Conservation (phyloP, 179 eudicot species). For the Nepenthes alata region DNA sequence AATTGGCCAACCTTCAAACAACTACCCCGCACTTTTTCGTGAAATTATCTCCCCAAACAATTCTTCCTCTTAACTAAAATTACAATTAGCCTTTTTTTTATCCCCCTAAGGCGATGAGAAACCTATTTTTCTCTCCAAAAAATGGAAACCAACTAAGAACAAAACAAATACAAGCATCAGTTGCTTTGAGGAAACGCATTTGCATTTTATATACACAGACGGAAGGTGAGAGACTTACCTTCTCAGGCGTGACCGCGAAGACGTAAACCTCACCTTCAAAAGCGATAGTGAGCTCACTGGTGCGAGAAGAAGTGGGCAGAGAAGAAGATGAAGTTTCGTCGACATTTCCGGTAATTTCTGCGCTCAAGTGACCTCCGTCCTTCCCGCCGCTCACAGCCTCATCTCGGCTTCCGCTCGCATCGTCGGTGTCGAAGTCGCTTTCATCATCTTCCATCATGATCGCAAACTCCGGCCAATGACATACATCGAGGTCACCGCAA, state of each 20-base stretch:
- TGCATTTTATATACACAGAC: too few species aligned
- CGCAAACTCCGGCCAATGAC: slow-evolving; percentile 1
- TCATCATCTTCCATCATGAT: slow-evolving; percentile 10
- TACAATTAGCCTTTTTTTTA: too few species aligned
- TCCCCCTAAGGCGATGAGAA: too few species aligned
- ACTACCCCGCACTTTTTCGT: too few species aligned
- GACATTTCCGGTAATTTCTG: slow-evolving; percentile 9
- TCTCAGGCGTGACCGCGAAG: slow-evolving; percentile 32
- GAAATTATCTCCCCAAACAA: too few species aligned
- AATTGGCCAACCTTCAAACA: too few species aligned
- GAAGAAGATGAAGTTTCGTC: slow-evolving; percentile 4
- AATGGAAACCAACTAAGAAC: neutral
- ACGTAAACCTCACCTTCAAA: slow-evolving; percentile 33
- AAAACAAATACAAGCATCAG: neutral
- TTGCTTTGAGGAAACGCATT: neutral
- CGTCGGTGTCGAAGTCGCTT: slow-evolving; percentile 11
- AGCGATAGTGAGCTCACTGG: slow-evolving; percentile 32
- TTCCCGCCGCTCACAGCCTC: slow-evolving; percentile 8
- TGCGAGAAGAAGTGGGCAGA: neutral
- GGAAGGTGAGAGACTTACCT: slow-evolving; percentile 8
- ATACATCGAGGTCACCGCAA: slow-evolving; percentile 5
- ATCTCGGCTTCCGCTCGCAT: slow-evolving; percentile 6
- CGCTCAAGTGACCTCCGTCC: slow-evolving; percentile 11
- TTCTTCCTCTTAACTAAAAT: too few species aligned
- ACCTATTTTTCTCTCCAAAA: too few species aligned